Conservation (phyloP, 495 filamentous ascomycete genomes). For the Talaromyces ruber region DNA sequence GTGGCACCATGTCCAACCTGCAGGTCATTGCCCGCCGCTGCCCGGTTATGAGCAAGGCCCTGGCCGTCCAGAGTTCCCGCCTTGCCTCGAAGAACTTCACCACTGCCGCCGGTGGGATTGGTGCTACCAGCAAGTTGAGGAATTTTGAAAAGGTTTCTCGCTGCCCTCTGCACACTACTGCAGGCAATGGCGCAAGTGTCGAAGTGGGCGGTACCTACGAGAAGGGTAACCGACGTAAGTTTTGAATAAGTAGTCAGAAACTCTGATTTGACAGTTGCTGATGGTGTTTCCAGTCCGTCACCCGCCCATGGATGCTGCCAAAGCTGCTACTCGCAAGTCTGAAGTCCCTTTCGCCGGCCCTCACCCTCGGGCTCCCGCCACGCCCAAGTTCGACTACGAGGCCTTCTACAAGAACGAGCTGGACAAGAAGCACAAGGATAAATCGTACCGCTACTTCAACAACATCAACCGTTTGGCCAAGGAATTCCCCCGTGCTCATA, state of each 20-base stretch:
- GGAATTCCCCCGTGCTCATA: conserved; percentile 93
- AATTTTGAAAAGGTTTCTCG: conserved; percentile 17
- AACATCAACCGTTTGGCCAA: conserved; percentile 98
- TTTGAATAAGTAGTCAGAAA: background rate
- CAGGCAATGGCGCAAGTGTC: conserved; percentile 63
- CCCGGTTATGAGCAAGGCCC: conserved; percentile 96
- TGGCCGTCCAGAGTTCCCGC: conserved; percentile 77
- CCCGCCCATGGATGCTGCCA: conserved; percentile 6
- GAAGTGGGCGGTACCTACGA: conserved; percentile 52
- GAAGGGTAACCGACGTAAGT: conserved; percentile 51
- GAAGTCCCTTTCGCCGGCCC: conserved; percentile 24
- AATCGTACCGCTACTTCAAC: conserved; percentile 99
- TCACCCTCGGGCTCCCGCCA: conserved; percentile 32
- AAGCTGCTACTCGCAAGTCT: background rate
- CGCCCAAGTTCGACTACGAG: conserved; percentile 75
- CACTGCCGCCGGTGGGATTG: conserved; percentile 27
- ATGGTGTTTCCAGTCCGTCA: conserved; percentile 9
- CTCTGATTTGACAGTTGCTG: background rate
- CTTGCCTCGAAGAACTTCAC: conserved; percentile 39
- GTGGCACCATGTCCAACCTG: conserved; percentile 92
- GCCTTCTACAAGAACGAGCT: conserved; percentile 81
- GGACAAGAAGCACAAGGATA: conserved; percentile 99
- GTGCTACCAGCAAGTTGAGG: conserved; percentile 29
- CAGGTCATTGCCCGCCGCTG: conserved; percentile 91
- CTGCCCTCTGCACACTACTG: conserved; percentile 68